Base-by-base conservation (phyloP, 139 green algal species). In the Coelastrella sp. region DNA sequence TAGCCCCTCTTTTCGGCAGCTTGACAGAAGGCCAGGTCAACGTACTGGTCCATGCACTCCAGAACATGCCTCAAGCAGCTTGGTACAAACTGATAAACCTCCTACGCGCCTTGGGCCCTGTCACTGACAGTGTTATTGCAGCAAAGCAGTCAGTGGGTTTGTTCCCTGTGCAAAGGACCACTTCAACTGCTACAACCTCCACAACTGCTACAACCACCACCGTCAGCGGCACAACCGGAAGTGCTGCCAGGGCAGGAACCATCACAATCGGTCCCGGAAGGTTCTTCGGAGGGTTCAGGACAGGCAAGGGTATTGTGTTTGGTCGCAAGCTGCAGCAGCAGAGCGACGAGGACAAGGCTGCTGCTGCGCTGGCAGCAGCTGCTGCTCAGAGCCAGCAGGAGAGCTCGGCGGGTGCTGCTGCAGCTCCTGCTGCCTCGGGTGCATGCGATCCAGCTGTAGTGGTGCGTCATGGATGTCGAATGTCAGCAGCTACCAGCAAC, bases 1-100 rank as follows among this genome's bases (percentile, higher is more conserved):
- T 88, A 47, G 47, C 10, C 19, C 83, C 83, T 5, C 14, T 60
- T 2, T 88, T 88, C 54, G 23, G 19, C 68, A 73, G 83, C 83
- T 17, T 88, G 8, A 88, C 83, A 5, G n/a, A 80, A 7, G 57
- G 47, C 66, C 83, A 88, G 83, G 58, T 80, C 66, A 88, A 88
- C 56, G 20, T 88, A 3, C 68, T 88, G 5, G 8, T 88, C 4
- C 61, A 88, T 8, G 68, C 68, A 7, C 83, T 88, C 19, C 66
- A 88, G 54, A 57, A 5, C 7, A 14, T 88, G 68, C 83, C 83
- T 8, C 17, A 59, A 4, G 20, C 11, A 2, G 58, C 83, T 7
- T 71, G 17, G 66, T 54, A 88, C 7, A 54, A n/a, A 3, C 83
- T 88, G 7, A 68, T 54, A 19, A 57, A 80, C 17, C 56, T 88